Conservation (phyloP, 2,329 filamentous ascomycete species). For the Diaporthe sp. region DNA sequence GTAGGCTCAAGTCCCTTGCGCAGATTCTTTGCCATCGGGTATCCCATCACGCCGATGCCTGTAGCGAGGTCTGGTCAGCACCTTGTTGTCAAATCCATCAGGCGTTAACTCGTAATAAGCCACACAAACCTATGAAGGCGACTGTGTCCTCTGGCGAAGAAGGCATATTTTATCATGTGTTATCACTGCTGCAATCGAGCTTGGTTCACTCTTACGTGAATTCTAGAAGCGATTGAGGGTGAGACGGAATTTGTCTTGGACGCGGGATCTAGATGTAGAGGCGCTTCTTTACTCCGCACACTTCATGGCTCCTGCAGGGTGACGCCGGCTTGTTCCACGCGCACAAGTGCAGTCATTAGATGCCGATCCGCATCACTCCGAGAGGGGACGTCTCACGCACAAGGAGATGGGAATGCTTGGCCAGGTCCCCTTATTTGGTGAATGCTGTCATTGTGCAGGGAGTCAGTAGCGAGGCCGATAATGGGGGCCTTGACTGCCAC, state of each 20-base stretch:
- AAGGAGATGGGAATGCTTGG: background rate
- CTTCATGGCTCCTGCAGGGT: background rate
- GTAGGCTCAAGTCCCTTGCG: conserved; percentile 45
- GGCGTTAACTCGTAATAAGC: background rate
- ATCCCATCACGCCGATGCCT: conserved; percentile 54
- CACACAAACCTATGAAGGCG: conserved; percentile 17
- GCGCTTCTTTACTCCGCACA: conserved; percentile 3
- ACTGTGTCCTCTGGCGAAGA: background rate
- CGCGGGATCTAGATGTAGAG: no score
- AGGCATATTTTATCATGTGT: background rate
- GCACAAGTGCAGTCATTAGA: background rate
- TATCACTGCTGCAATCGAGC: background rate
- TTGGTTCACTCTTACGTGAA: background rate
- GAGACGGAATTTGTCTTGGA: background rate
- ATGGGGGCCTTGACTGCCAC: background rate
- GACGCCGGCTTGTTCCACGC: background rate
- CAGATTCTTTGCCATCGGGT: conserved; percentile 54
- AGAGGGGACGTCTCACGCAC: background rate
- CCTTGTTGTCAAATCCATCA: no score
- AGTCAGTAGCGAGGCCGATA: background rate
- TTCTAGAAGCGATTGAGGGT: background rate
- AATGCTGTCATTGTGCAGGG: conserved; percentile 9
- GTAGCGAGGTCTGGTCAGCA: background rate
- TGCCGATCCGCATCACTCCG: background rate
- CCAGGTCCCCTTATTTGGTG: background rate